A percentile compares a stretch with the other conserved stretches of the same genome.
These are phyloP conservation scores for Trichoderma asperelloides DNA, from an alignment of 495 filamentous ascomycete genomes.

Conservation along the genomic window DNA sequence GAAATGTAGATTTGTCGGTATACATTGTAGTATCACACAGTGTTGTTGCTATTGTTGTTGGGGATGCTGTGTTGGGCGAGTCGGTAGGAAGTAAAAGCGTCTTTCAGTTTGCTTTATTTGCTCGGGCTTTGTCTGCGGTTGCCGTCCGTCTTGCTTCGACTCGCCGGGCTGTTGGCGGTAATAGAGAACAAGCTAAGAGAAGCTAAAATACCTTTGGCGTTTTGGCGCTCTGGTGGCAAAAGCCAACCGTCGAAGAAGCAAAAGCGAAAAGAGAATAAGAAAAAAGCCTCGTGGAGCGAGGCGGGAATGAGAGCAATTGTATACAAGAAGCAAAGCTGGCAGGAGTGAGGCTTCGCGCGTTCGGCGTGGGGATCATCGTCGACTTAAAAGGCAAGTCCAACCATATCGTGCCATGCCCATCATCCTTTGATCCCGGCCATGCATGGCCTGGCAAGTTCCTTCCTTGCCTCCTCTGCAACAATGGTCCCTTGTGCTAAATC, in stretches of 20 bases:
- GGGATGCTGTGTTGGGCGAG: neutral
- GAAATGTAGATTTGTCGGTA: neutral
- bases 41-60: too few species aligned
- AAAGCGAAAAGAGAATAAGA: neutral
- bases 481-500: neutral
- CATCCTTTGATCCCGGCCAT: neutral
- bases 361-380: neutral
- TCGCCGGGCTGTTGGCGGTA: neutral
- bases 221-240: neutral
- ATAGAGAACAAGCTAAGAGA: neutral
- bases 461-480: too few species aligned
- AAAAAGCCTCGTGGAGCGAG: neutral
- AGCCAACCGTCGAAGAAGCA: neutral
- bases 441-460: neutral
- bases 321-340: neutral
- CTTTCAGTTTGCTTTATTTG: neutral
- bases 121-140: neutral
- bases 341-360: constrained; percentile 5
- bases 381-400: constrained; percentile 6
- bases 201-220: neutral
- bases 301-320: neutral
- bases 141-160: neutral
- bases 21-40: neutral
- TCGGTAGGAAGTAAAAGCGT: neutral
- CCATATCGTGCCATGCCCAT: constrained; percentile 6